Evolutionary conservation across 495 filamentous ascomycete genomes (phyloP).

Genomic region (Hapsidospora chrysogenum): DNA sequence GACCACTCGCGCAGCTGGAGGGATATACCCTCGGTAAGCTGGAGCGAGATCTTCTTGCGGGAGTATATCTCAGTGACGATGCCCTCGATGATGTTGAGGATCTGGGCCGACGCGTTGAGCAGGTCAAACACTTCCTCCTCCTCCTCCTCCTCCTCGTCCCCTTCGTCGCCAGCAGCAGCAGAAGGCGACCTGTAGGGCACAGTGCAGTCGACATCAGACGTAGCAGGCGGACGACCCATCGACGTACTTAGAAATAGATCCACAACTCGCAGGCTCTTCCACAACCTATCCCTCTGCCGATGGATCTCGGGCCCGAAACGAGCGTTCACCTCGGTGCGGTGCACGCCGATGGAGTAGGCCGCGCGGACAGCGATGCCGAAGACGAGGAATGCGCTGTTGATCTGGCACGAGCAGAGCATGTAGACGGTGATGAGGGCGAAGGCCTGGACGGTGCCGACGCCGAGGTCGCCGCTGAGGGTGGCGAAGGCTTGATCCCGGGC

Average conservation of each 20-base stretch:
- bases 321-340: conserved; percentile 42
- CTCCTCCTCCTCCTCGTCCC: conserved; percentile 8
- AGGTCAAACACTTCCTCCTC: conserved; percentile 20
- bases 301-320: conserved; percentile 34
- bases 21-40: conserved; percentile 27
- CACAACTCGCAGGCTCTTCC: conserved; percentile 44
- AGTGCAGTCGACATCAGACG: conserved; percentile 40
- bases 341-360: conserved; percentile 42
- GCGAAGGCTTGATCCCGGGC: conserved; percentile 37
- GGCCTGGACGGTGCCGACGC: conserved; percentile 38
- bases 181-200: conserved; percentile 19
- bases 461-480: conserved; percentile 36
- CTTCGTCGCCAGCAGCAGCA: too few relatives aligned
- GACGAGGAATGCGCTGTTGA: conserved; percentile 43
- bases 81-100: conserved; percentile 21
- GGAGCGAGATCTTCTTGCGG: conserved; percentile 25
- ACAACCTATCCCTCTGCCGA: conserved; percentile 34
- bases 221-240: conserved; percentile 41
- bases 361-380: conserved; percentile 41
- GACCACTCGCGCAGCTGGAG: conserved; percentile 28
- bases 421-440: conserved; percentile 43
- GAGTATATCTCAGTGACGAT: conserved; percentile 27
- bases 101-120: conserved; percentile 26
- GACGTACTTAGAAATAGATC: conserved; percentile 44
- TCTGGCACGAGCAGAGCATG: conserved; percentile 42